Base-by-base conservation (phyloP, 2,329 filamentous ascomycete species). In the Cyphellophora europaea region DNA sequence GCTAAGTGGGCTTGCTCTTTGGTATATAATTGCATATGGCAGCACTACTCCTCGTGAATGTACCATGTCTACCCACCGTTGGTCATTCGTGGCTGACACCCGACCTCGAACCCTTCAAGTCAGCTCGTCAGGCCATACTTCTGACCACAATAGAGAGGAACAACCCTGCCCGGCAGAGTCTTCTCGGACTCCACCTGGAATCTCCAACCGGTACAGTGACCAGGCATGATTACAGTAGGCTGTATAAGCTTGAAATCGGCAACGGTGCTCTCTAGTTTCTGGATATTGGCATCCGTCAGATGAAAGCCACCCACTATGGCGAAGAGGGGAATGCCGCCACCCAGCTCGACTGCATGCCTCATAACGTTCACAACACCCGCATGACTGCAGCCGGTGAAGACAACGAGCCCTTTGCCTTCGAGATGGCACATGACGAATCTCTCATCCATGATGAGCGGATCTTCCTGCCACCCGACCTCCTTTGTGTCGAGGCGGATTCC, bases 371-470 rank as follows among this genome's bases (percentile, higher is more conserved):
- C 63, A 5, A 74, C 64, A 1, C 71, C 70, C 0, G 69, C 67
- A 37, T 74, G 70, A 43, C 65, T 69, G 53, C 71, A 74, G 8
- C 69, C 71, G 0, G 69, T 72, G 47, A 74, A 71, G 13, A 74
- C 55, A 2, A 74, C 65, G 3, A 74, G 56, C 0, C 71, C 71
- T 41, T 65, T 67, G 66, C 68, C 66, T 54, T 66, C 71, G 13
- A 74, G 48, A 35, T 67, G 65, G 43, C 67, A 71, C 49, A 67
- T 62, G n/a, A 74, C 54, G 28, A 72, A 63, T 8, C 70, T 57
- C 47, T 75, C 71, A 37, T 74, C 69, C 5, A 51, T 41, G 39
- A 74, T 72, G 13, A 61, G 41, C 43, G 70, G 63, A 42, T 72
- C 69, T 0, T 56, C 57, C 27, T 57, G 57, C 70, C 69, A 72